Evolutionary conservation across 2,329 filamentous ascomycete species (phyloP), one percentile per base, ranked within the genome.

Genomic region (Cercospora nicotianae): DNA sequence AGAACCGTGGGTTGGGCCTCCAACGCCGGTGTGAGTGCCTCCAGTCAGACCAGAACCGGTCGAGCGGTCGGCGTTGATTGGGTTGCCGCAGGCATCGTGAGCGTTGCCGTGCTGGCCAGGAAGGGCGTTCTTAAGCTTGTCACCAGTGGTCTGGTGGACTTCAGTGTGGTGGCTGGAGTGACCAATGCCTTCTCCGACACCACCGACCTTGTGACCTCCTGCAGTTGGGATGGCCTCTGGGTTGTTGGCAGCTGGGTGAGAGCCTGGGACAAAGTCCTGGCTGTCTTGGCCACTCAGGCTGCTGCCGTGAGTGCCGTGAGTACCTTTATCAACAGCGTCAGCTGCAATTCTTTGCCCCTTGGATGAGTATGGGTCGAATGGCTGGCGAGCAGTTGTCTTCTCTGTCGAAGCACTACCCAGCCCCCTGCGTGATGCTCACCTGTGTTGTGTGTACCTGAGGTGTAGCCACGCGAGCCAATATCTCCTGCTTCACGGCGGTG

Each of bases 211-310:
- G 51, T 72, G 64, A 16, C 73, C 74, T 28, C 75, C 75, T 28
- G 75, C 75, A 28, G 71, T 74, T 13, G 75, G 75, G 31, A 76
- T 74, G n/a, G 74, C 70, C n/a, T 63, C 59, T 26, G 64, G 69
- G 63, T 76, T 76, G 60, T 75, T 70, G 26, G 67, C 63, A 18
- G 53, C 61, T 61, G 68, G 66, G 33, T 69, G 64, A 18, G 66
- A 66, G n/a, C 65, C 71, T 31, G 69, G 66, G 10, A 69, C 57
- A n/a, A 69, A 61, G 20, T 64, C 67, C 30, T 58, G 31, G 59
- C 62, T 42, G 31, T 60, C 26, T 13, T 30, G 28, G 30, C 18
- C 28, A 10, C 30, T 57, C 30, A 33, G 30, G 51, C 51, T 30
- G 51, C 45, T 55, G 30, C 51, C 42, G 28, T 63, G 60, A 12